phyloP scores from a whole-genome alignment of 768 basidiomycete species.

The Tubosaeta brunneosetosa region DNA sequence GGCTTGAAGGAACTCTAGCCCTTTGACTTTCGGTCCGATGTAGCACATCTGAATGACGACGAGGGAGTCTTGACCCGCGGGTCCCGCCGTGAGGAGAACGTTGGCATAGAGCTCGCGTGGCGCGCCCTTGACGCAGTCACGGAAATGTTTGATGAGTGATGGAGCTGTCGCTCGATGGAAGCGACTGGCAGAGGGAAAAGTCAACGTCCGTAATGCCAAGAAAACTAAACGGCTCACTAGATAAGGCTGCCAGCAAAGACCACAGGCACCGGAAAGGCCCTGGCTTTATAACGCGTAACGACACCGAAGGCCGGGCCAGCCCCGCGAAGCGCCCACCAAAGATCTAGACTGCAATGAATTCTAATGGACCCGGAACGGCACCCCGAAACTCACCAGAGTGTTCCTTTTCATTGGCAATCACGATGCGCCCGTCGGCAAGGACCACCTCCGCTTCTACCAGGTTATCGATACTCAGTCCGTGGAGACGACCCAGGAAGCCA shows the following conservation, averaged over 20 bases:
- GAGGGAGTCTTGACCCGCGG: conserved; percentile 76
- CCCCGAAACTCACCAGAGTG: conserved; percentile 51
- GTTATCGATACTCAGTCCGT: conserved; percentile 86
- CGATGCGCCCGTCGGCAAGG: conserved; percentile 82
- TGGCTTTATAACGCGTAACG: conserved; percentile 84
- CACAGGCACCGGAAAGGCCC: conserved; percentile 83
- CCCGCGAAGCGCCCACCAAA: conserved; percentile 86
- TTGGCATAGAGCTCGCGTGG: conserved; percentile 88
- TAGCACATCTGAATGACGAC: conserved; percentile 92
- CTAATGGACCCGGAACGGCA: neutral
- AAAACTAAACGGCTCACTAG: conserved; percentile 51
- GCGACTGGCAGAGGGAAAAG: conserved; percentile 45
- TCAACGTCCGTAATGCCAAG: neutral
- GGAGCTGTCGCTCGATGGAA: conserved; percentile 86
- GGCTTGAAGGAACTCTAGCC: conserved; percentile 73
- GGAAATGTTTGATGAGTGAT: conserved; percentile 85
- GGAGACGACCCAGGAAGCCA: conserved; percentile 78
- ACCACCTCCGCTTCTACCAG: conserved; percentile 91
- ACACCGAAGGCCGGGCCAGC: conserved; percentile 82
- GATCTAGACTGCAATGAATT: conserved; percentile 42
- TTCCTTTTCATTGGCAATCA: conserved; percentile 68
- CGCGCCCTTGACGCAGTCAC: conserved; percentile 87
- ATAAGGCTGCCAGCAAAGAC: conserved; percentile 92
- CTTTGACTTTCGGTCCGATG: conserved; percentile 68
- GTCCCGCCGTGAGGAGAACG: conserved; percentile 85